These are phyloP conservation scores for Epichloe bromicola DNA, from an alignment of 2,329 filamentous ascomycete species.

Conservation along the genomic window DNA sequence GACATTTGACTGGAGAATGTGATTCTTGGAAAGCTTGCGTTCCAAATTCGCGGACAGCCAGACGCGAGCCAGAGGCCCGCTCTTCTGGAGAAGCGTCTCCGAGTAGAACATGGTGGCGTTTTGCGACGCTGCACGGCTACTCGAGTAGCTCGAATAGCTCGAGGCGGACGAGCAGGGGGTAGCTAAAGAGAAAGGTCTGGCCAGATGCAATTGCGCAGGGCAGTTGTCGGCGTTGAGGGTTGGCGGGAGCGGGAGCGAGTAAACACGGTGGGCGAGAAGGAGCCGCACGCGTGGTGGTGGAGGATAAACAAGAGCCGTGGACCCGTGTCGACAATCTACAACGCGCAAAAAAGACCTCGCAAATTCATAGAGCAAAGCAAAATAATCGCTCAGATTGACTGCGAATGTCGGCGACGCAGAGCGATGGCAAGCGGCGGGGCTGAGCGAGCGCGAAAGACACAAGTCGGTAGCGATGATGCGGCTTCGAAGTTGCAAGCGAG, in stretches of 20 bases:
- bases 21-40: constrained; percentile 94
- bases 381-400: constrained; percentile 11
- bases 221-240: constrained; percentile 4
- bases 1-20: constrained; percentile 89
- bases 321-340: constrained; percentile 15
- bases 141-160: constrained; percentile 6
- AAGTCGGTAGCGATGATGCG: constrained; percentile 9
- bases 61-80: constrained; percentile 89
- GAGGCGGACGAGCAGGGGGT: constrained; percentile 10
- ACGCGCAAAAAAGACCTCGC: constrained; percentile 19
- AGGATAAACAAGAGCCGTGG: constrained; percentile 19
- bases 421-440: constrained; percentile 11
- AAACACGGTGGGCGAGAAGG: constrained; percentile 17
- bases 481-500: constrained; percentile 6
- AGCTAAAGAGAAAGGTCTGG: background rate
- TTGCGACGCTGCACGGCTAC: constrained; percentile 17
- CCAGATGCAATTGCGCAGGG: constrained; percentile 2
- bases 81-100: constrained; percentile 89
- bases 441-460: constrained; percentile 7
- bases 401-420: constrained; percentile 14
- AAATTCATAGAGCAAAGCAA: constrained; percentile 16
- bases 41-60: constrained; percentile 98
- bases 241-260: constrained; percentile 11
- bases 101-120: constrained; percentile 80
- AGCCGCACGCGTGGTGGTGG: constrained; percentile 16